Percentiles rank a stretch among this genome's conserved stretches.
Conservation (phyloP, 2,329 filamentous ascomycete genomes). For the Aspergillus sp. region DNA sequence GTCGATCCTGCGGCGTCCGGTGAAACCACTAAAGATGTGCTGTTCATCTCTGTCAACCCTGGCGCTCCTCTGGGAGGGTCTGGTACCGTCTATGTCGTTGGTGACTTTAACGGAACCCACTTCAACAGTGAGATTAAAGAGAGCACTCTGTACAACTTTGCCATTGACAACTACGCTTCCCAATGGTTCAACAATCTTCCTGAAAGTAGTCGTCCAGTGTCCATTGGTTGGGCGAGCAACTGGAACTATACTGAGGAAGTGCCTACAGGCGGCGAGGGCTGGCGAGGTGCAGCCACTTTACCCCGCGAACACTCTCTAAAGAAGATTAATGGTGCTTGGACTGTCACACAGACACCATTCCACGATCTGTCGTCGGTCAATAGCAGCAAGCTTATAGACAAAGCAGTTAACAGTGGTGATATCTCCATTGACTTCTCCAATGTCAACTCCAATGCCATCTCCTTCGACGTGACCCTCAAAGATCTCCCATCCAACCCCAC, state of each 20-base stretch:
- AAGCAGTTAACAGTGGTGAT: conserved; percentile 33
- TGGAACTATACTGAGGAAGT: conserved; percentile 51
- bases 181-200: conserved; percentile 48
- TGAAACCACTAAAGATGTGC: conserved; percentile 13
- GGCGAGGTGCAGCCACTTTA: conserved; percentile 46
- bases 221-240: conserved; percentile 51
- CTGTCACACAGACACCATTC: conserved; percentile 45
- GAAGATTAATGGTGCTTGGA: conserved; percentile 44
- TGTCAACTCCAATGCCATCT: conserved; percentile 45
- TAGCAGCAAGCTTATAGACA: conserved; percentile 23
- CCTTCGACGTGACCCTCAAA: conserved; percentile 49
- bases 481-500: conserved; percentile 27
- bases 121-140: conserved; percentile 27
- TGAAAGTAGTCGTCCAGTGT: conserved; percentile 35
- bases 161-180: conserved; percentile 37
- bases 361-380: conserved; percentile 40
- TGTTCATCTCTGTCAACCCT: conserved; percentile 25
- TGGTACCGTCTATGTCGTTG: conserved; percentile 41
- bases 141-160: conserved; percentile 21
- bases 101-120: conserved; percentile 49
- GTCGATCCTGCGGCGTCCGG: conserved; percentile 22
- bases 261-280: conserved; percentile 48
- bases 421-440: conserved; percentile 45
- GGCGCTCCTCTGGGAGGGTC: conserved; percentile 29
- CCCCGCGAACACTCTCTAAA: conserved; percentile 47